These are phyloP conservation scores for Phaeosphaeriaceae sp. DNA, from an alignment of 2,329 filamentous ascomycete genomes.

Conservation along the genomic window DNA sequence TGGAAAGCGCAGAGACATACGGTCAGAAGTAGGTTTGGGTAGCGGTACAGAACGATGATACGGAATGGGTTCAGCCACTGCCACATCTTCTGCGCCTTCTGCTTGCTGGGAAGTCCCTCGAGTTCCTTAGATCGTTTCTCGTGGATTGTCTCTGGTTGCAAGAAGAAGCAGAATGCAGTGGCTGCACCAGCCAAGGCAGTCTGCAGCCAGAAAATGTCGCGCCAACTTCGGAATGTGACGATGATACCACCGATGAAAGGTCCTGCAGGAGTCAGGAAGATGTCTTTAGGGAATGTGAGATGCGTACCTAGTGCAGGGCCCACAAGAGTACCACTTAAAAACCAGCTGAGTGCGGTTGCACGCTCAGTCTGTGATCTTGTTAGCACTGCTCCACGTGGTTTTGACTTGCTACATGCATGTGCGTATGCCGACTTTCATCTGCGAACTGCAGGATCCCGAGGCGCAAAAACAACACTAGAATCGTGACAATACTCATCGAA, in stretches of 20 bases:
- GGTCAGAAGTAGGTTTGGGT: conserved; percentile 68
- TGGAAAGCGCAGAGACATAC: conserved; percentile 24
- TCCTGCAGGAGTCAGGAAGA: conserved; percentile 58
- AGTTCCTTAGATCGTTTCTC: conserved; percentile 69
- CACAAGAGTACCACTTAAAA: conserved; percentile 73
- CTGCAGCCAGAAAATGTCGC: conserved; percentile 80
- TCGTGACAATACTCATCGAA: not conserved
- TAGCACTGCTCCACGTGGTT: conserved; percentile 2
- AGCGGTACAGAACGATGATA: conserved; percentile 68
- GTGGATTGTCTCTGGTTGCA: conserved; percentile 77
- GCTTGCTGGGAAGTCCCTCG: conserved; percentile 56
- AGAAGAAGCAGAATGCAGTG: conserved; percentile 66
- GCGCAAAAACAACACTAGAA: not conserved
- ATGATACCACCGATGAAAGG: conserved; percentile 78
- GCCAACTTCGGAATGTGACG: conserved; percentile 76
- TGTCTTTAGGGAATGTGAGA: not conserved
- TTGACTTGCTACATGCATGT: not conserved
- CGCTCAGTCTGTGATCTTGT: conserved; percentile 68
- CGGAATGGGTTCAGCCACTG: conserved; percentile 71
- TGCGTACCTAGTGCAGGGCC: conserved; percentile 59
- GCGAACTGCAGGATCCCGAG: not conserved
- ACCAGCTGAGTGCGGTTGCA: conserved; percentile 77
- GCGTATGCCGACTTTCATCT: not conserved
- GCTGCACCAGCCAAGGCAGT: conserved; percentile 70
- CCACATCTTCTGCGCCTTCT: conserved; percentile 64